Conservation (phyloP, 306 rosid genomes). For the Canavalia ensiformis region DNA sequence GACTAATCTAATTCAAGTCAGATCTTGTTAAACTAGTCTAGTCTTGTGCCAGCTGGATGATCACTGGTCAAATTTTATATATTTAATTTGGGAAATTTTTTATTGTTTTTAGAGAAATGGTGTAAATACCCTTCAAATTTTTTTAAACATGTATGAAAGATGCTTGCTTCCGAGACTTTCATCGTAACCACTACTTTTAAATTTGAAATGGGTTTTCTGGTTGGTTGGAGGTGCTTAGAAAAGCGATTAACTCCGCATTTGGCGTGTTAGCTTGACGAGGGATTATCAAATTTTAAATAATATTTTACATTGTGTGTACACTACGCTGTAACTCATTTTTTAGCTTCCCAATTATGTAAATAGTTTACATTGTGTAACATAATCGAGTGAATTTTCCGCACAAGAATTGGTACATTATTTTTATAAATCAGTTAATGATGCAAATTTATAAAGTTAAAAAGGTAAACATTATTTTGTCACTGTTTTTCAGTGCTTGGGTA, state of each 20-base stretch:
- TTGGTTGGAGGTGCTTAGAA: slow-evolving; percentile 20
- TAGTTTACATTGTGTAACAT: not conserved
- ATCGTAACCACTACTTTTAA: slow-evolving; percentile 25
- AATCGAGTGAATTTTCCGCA: too few relatives aligned
- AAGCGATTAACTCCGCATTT: not conserved
- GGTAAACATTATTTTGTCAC: too few relatives aligned
- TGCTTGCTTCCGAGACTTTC: slow-evolving; percentile 22
- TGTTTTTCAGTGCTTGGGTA: too few relatives aligned
- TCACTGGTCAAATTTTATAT: too few relatives aligned
- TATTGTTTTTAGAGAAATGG: not conserved
- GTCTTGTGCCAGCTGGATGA: too few relatives aligned
- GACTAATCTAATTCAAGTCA: too few relatives aligned
- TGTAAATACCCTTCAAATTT: not conserved
- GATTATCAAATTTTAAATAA: slow-evolving; percentile 22
- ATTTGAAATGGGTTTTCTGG: slow-evolving; percentile 1
- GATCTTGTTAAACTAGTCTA: too few relatives aligned
- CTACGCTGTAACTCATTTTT: not conserved
- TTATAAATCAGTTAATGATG: too few relatives aligned
- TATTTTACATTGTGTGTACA: not conserved
- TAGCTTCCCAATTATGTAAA: not conserved
- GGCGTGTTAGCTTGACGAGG: not conserved
- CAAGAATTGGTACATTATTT: too few relatives aligned
- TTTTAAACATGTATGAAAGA: not conserved
- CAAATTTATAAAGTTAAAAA: too few relatives aligned
- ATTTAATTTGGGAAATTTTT: too few relatives aligned